A percentile compares a stretch with the other conserved stretches of the same genome.
These are phyloP conservation scores for Komagataella pseudopastoris DNA, from an alignment of 805 yeast genomes.

Conservation along the genomic window DNA sequence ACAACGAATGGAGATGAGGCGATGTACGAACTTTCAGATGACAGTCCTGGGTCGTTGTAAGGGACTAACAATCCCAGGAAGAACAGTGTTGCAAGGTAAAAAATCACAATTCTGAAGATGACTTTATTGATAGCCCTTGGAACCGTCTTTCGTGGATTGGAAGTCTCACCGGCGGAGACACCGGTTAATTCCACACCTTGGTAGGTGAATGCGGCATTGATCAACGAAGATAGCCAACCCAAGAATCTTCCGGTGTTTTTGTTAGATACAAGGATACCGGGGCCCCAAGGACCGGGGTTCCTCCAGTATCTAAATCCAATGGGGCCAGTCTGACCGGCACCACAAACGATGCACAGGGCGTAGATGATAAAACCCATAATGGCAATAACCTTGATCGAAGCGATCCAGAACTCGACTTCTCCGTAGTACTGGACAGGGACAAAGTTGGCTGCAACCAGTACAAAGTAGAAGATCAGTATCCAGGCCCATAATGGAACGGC, in stretches of 20 bases:
- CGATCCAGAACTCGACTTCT: slow-evolving; percentile 67
- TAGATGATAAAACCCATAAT: slow-evolving; percentile 59
- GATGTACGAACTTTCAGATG: slow-evolving; percentile 21
- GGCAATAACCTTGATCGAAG: slow-evolving; percentile 52
- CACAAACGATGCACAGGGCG: slow-evolving; percentile 60
- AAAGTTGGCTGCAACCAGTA: slow-evolving; percentile 39
- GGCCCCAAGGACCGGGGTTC: slow-evolving; percentile 67
- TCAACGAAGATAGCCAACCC: slow-evolving; percentile 58
- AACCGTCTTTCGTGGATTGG: slow-evolving; percentile 54
- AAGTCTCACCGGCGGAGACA: slow-evolving; percentile 62
- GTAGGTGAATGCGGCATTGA: slow-evolving; percentile 68
- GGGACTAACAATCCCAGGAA: slow-evolving; percentile 65
- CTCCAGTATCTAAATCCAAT: slow-evolving; percentile 76
- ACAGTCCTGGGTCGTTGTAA: slow-evolving; percentile 42
- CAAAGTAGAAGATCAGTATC: slow-evolving; percentile 53
- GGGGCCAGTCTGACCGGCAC: slow-evolving; percentile 57
- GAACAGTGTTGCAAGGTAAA: slow-evolving; percentile 51
- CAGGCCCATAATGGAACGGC: slow-evolving; percentile 63
- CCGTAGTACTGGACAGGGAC: slow-evolving; percentile 63
- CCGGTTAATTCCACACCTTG: slow-evolving; percentile 74
- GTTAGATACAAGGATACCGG: slow-evolving; percentile 38
- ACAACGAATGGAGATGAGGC: slow-evolving; percentile 61
- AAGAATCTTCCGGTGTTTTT: slow-evolving; percentile 42
- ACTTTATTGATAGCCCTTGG: slow-evolving; percentile 65
- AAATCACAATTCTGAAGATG: slow-evolving; percentile 47